phyloP scores from a whole-genome alignment of 257 asterid species.

The Cinchona pubescens region DNA sequence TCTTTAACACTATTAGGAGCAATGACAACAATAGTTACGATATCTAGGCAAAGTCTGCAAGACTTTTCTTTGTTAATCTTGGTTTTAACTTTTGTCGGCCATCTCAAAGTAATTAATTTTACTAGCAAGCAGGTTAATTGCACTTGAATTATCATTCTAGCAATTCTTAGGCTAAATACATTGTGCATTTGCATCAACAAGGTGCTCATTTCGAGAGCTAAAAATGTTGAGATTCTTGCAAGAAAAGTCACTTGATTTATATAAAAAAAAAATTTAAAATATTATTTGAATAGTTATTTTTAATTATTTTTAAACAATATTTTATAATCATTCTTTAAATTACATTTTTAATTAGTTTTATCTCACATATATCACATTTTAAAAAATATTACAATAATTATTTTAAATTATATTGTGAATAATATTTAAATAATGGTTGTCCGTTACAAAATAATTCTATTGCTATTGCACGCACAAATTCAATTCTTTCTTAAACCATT shows the following conservation, averaged over 20 bases:
- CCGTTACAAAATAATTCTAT: too few relatives aligned
- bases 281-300: too few relatives aligned
- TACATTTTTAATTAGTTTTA: too few relatives aligned
- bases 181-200: constrained; percentile 1
- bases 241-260: background rate
- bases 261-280: background rate
- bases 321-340: too few relatives aligned
- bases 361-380: too few relatives aligned
- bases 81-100: constrained; percentile 23
- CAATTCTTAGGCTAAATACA: background rate
- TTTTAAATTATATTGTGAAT: too few relatives aligned
- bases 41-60: constrained; percentile 12
- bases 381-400: too few relatives aligned
- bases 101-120: background rate
- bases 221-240: background rate
- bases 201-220: background rate
- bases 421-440: too few relatives aligned
- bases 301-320: too few relatives aligned
- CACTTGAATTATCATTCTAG: background rate
- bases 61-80: constrained; percentile 15
- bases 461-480: background rate
- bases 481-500: background rate
- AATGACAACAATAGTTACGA: constrained; percentile 14
- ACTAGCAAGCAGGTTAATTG: background rate
- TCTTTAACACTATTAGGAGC: constrained; percentile 22